These are phyloP conservation scores for Candida xiaguanensis DNA, from an alignment of 805 yeast genomes.

Conservation along the genomic window DNA sequence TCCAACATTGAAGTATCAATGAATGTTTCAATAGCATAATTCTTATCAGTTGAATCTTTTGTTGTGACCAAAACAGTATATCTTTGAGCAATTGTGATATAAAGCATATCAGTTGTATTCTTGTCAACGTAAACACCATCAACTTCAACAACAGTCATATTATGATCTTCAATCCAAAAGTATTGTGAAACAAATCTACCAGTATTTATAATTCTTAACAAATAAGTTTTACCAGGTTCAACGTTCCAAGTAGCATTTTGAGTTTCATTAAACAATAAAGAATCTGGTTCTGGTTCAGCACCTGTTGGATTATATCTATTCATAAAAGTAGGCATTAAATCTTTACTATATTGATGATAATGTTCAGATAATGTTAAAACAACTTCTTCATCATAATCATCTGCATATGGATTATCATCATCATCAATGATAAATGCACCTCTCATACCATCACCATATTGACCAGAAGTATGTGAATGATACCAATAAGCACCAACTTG, in stretches of 20 bases:
- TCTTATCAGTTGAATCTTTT: slow-evolving; percentile 38
- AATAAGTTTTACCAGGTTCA: slow-evolving; percentile 57
- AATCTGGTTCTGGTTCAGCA: slow-evolving; percentile 76
- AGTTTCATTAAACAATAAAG: slow-evolving; percentile 60
- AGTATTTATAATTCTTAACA: slow-evolving; percentile 59
- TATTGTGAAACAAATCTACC: slow-evolving; percentile 71
- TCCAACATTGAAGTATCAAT: slow-evolving; percentile 70
- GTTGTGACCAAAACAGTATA: slow-evolving; percentile 65
- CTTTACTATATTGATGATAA: slow-evolving; percentile 54
- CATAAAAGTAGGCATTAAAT: slow-evolving; percentile 46
- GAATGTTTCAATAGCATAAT: slow-evolving; percentile 58
- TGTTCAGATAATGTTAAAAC: slow-evolving; percentile 57
- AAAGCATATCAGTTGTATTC: slow-evolving; percentile 48
- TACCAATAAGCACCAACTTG: slow-evolving; percentile 96
- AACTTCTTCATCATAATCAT: slow-evolving; percentile 57
- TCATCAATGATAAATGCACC: slow-evolving; percentile 72
- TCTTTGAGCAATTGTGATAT: slow-evolving; percentile 78
- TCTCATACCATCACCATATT: slow-evolving; percentile 92
- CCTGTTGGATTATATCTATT: slow-evolving; percentile 79
- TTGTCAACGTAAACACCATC: slow-evolving; percentile 58
- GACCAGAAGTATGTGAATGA: slow-evolving; percentile 88
- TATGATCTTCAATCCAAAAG: slow-evolving; percentile 38
- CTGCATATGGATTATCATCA: slow-evolving; percentile 46
- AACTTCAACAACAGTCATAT: slow-evolving; percentile 37
- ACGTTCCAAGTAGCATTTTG: slow-evolving; percentile 53